Evolutionary conservation across 108 stramenopile species (phyloP), one percentile per base, ranked within the genome.

Genomic region (Cylindrotheca fusiformis): DNA sequence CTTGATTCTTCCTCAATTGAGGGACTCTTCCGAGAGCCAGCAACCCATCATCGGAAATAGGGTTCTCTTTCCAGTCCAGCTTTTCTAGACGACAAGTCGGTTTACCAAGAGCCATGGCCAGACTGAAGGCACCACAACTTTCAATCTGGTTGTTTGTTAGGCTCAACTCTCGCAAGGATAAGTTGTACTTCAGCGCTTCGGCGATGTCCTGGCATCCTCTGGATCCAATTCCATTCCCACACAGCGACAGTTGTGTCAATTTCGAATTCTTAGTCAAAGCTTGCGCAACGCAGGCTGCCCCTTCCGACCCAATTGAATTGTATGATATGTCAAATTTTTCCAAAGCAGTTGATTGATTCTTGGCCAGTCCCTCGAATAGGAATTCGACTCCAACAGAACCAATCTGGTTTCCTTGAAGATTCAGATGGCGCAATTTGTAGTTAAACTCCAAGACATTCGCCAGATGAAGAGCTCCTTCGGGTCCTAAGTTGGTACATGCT

Each of bases 271-370:
- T 41, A 14, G 25, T 46, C 24, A 76, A 53, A 10, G 51, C 58
- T 23, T 73, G 55, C 1, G 84, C 77, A 20, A 88, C 19, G 22
- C 58, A n/a, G 21, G 46, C 54, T 1, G 69, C 82, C 4, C 79
- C 82, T 3, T 55, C 32, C 18, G 71, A 55, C 6, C 74, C 68
- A 52, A 88, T 74, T 10, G 60, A 48, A 51, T 88, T 88, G 36
- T 60, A 71, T 32, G 66, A 62, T 59, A 88, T 65, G 44, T 79
- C 76, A 14, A 86, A 25, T 22, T 59, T 52, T 64, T 72, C 53
- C 32, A 86, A 28, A 4, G 57, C 20, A 29, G 52, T 48, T 2
- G 48, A 55, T n/a, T 63, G 44, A 48, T 67, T 79, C 1, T 56
- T 53, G 1, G 2, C 4, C 8, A 86, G 63, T 8, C 65, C 55